Conservation (phyloP, 371 early-diverging fungal species). For the Phascolomyces articulosus region DNA sequence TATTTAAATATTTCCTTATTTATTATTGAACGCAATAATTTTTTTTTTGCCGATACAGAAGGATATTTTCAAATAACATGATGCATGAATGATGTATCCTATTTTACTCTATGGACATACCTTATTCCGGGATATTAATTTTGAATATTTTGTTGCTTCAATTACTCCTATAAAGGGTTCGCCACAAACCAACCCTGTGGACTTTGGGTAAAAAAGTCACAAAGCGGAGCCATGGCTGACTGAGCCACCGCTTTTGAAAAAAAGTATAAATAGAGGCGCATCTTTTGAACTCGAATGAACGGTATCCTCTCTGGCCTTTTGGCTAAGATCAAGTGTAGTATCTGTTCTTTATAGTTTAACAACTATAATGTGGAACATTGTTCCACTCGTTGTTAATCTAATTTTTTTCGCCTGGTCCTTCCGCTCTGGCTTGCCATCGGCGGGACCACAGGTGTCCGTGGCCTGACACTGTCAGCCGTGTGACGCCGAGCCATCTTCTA, state of each 20-base stretch:
- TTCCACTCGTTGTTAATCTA: slow-evolving; percentile 44
- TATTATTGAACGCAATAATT: no score
- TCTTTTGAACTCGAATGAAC: slow-evolving; percentile 23
- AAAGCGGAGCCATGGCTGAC: no score
- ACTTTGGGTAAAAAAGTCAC: not conserved
- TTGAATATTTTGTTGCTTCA: no score
- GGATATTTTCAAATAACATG: no score
- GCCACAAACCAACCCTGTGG: no score
- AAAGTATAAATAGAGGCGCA: slow-evolving; percentile 20
- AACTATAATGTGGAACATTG: slow-evolving; percentile 55
- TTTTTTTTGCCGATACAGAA: no score
- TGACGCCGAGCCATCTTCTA: slow-evolving; percentile 18
- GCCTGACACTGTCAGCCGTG: slow-evolving; percentile 29
- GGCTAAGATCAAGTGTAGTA: slow-evolving; percentile 82
- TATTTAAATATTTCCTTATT: no score
- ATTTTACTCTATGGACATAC: no score
- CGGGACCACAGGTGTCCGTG: slow-evolving; percentile 26
- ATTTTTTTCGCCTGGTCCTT: slow-evolving; percentile 45
- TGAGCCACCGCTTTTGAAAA: not conserved
- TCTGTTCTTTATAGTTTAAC: slow-evolving; percentile 75
- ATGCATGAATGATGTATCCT: no score
- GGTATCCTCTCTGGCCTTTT: slow-evolving; percentile 66
- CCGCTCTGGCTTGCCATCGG: slow-evolving; percentile 25
- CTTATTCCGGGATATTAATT: no score
- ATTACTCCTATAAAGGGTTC: no score